Evolutionary conservation across 176 grass and related monocot genomes (phyloP).

Genomic region (Avena insularis): DNA sequence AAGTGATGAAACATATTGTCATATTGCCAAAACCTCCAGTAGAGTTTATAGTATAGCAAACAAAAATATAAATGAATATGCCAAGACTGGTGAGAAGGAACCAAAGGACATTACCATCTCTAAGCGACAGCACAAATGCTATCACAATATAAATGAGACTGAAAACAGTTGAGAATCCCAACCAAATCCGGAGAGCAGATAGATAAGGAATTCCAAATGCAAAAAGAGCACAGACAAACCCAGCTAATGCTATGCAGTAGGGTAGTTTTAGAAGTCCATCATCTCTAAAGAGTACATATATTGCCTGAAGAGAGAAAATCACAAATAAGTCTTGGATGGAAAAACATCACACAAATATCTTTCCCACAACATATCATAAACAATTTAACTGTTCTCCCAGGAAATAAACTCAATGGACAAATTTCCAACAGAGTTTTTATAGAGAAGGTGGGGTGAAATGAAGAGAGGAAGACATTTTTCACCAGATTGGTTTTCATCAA

Average conservation of each 20-base stretch:
- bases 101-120: conserved; percentile 70
- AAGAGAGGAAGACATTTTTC: neutral
- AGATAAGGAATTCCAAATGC: conserved; percentile 91
- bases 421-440: neutral
- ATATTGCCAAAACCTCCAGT: conserved; percentile 26
- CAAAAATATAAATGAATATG: conserved; percentile 4
- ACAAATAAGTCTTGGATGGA: conserved; percentile 14
- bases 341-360: conserved; percentile 16
- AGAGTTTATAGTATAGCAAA: neutral
- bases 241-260: conserved; percentile 88
- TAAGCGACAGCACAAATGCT: conserved; percentile 75
- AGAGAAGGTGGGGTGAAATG: neutral
- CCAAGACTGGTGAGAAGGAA: neutral
- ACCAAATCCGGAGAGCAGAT: conserved; percentile 91
- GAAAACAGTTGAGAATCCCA: conserved; percentile 92
- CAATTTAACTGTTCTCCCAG: conserved; percentile 20
- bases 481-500: neutral
- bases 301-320: conserved; percentile 60
- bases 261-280: conserved; percentile 84
- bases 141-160: conserved; percentile 83
- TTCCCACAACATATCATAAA: neutral
- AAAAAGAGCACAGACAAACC: conserved; percentile 89
- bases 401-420: conserved; percentile 9
- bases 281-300: conserved; percentile 79
- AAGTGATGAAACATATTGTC: conserved; percentile 18